phyloP scores from a whole-genome alignment of 805 yeast species.

The Starmerella stigmatis region DNA sequence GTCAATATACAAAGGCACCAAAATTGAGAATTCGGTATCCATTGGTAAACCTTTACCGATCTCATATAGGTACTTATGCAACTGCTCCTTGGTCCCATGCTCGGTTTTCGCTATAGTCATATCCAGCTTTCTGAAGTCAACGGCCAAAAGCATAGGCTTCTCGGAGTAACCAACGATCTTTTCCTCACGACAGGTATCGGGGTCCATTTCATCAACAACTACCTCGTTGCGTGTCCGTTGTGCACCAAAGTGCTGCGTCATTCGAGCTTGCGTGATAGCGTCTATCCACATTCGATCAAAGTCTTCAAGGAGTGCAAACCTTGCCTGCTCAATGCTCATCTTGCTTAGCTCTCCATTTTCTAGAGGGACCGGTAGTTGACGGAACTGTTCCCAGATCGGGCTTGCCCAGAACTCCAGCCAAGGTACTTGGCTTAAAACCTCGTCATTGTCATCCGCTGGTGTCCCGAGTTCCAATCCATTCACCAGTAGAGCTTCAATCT shows the following conservation, averaged over 20 bases:
- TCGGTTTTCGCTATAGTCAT: conserved; percentile 42
- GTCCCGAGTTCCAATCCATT: conserved; percentile 17
- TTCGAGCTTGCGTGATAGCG: conserved; percentile 38
- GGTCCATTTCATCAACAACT: conserved; percentile 26
- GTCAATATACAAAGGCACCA: conserved; percentile 54
- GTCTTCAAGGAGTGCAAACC: conserved; percentile 36
- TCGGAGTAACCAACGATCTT: conserved; percentile 39
- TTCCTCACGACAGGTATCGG: conserved; percentile 36
- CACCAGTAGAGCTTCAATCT: conserved; percentile 11
- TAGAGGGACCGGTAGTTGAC: conserved; percentile 15
- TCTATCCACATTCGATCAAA: conserved; percentile 62
- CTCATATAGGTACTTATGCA: conserved; percentile 53
- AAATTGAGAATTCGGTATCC: conserved; percentile 55
- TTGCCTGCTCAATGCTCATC: conserved; percentile 29
- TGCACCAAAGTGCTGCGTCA: conserved; percentile 28
- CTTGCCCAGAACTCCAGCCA: conserved; percentile 25
- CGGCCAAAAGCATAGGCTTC: conserved; percentile 45
- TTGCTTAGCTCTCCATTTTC: conserved; percentile 7
- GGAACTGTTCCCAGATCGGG: conserved; percentile 14
- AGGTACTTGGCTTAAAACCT: conserved; percentile 9
- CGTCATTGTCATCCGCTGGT: conserved; percentile 12
- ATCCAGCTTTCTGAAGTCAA: conserved; percentile 41
- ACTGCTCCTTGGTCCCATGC: conserved; percentile 38
- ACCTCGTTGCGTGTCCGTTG: conserved; percentile 33
- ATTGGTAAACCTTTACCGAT: conserved; percentile 77